Percentiles rank a stretch among this genome's conserved stretches.
Conservation (phyloP, 73 alveolate genomes). For the Paramecium sonneborni region DNA sequence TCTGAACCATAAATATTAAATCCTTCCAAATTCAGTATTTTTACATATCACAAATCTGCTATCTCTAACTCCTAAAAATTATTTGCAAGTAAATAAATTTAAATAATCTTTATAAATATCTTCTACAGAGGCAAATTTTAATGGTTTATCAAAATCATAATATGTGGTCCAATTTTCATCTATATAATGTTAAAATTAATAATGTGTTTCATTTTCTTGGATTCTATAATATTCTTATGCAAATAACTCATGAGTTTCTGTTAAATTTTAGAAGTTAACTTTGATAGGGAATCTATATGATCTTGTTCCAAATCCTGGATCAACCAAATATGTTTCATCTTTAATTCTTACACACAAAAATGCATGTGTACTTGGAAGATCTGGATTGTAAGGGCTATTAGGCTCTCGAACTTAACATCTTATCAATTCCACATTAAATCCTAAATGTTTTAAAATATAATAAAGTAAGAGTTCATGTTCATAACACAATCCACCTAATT, state of each 20-base stretch:
- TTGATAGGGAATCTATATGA: neutral
- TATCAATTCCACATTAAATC: neutral
- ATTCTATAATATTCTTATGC: neutral
- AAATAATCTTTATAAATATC: neutral
- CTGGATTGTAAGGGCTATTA: neutral
- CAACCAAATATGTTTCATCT: neutral
- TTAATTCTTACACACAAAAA: neutral
- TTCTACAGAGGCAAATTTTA: neutral
- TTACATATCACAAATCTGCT: neutral
- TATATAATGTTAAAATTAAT: neutral
- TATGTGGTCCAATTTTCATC: neutral
- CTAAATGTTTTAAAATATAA: neutral
- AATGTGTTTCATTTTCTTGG: neutral
- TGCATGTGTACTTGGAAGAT: neutral
- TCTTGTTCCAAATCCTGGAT: constrained; percentile 30
- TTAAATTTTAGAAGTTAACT: neutral
- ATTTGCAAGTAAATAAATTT: neutral
- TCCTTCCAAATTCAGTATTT: constrained; percentile 12
- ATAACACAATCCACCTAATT: neutral
- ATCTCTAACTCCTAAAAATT: neutral
- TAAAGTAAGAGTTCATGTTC: neutral
- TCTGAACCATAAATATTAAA: neutral
- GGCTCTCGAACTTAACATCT: neutral
- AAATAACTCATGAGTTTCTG: neutral
- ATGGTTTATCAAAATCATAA: constrained; percentile 15